Percentiles rank a stretch among this genome's conserved stretches.
Evolutionary conservation across 805 yeast genomes (phyloP).

Genomic region (Candida ipomoeae): DNA sequence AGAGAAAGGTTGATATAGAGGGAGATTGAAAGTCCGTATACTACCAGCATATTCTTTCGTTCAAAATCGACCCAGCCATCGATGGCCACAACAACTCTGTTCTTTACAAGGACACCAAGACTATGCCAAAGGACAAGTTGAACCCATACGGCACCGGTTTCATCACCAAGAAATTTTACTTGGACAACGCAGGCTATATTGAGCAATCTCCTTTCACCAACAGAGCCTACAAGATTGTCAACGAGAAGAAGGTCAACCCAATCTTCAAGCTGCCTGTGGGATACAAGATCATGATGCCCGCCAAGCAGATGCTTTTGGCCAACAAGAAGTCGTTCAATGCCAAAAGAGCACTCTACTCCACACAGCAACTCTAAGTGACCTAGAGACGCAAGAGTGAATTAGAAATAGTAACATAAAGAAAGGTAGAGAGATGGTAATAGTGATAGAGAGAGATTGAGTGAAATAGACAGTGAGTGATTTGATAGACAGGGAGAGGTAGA

Average conservation of each 20-base stretch:
- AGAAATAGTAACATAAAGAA: too few species aligned
- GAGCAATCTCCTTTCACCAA: slow-evolving; percentile 74
- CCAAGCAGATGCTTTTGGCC: slow-evolving; percentile 72
- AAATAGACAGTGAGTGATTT: too few species aligned
- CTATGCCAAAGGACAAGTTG: slow-evolving; percentile 49
- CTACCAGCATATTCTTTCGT: slow-evolving; percentile 76
- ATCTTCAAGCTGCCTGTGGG: slow-evolving; percentile 69
- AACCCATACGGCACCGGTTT: slow-evolving; percentile 73
- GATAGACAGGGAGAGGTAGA: too few species aligned
- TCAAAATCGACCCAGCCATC: slow-evolving; percentile 77
- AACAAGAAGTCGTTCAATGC: slow-evolving; percentile 58
- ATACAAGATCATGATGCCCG: slow-evolving; percentile 69
- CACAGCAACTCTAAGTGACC: slow-evolving; percentile 79
- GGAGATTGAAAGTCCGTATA: slow-evolving; percentile 44
- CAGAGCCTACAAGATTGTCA: slow-evolving; percentile 71
- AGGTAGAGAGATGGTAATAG: too few species aligned
- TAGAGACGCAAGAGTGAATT: too few species aligned
- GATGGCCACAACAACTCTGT: slow-evolving; percentile 80
- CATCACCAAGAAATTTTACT: slow-evolving; percentile 54
- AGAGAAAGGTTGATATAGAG: too few species aligned
- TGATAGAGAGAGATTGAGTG: too few species aligned
- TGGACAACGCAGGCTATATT: slow-evolving; percentile 67
- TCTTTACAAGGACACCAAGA: slow-evolving; percentile 63
- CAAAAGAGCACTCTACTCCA: slow-evolving; percentile 71
- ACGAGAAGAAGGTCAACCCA: slow-evolving; percentile 68